Base-by-base conservation (phyloP, 768 basidiomycete genomes). In the Russula brevipes region DNA sequence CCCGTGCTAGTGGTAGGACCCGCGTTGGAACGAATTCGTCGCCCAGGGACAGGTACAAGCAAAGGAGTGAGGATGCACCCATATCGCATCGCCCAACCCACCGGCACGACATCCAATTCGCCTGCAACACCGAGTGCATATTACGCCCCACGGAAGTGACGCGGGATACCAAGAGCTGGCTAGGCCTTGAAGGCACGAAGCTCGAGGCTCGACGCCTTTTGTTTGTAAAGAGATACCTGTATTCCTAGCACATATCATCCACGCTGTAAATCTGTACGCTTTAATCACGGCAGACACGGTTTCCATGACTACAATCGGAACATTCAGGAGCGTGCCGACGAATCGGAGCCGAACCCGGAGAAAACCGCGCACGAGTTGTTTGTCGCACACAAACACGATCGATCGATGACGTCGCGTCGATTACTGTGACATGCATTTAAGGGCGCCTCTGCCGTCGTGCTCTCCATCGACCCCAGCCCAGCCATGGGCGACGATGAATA, bases 21-120 rank as follows among this genome's bases (percentile, higher is more conserved):
- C 1, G 79, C 80, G 0, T 68, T 85, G 16, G 73, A 78, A 47
- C 72, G 74, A 19, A 72, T 85, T 52, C 81, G 84, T 57, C 73
- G 78, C 11, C 74, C 78, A 1, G 72, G 75, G 39, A 70, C 74
- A 9, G 77, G 72, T 17, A 64, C 83, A 33, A 73, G 76, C 14
- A 78, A 77, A 63, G 81, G 81, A 42, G 76, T 80, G 9, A 77
- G 82, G 24, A 66, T 87, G 8, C 81, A 83, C 64, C 85, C 86
- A 2, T 88, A 86, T 71, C 80, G 80, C 65, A 73, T 84, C 39
- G 71, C 75, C 16, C 63, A 35, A 24, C 33, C 58, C 11, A n/a
- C 58, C 17, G 44, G 44, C 47, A 42, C 49, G 17, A 17, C 47
- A 17, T 16, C 54, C 41, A 38, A 19, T 38, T n/a, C 58, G 33